Percentiles rank a stretch among this genome's conserved stretches.
phyloP scores from a whole-genome alignment of 225 moss, liverwort and hornwort genomes.

The Bryum argenteum region DNA sequence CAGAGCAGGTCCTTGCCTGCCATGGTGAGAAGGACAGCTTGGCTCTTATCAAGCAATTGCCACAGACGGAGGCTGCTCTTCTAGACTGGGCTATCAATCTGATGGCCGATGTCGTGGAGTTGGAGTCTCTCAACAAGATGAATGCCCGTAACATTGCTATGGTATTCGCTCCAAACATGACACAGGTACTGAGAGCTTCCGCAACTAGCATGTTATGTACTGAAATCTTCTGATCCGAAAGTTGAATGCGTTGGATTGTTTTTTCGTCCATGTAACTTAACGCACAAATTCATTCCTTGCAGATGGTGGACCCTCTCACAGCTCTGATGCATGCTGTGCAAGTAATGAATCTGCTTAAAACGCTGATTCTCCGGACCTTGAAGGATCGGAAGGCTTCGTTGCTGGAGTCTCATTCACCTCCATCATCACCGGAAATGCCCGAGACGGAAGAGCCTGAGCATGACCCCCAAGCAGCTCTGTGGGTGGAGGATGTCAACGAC shows the following conservation, averaged over 20 bases:
- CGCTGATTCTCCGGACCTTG: slow-evolving; percentile 75
- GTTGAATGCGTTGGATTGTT: background rate
- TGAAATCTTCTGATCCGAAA: background rate
- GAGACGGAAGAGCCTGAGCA: slow-evolving; percentile 72
- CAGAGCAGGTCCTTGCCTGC: slow-evolving; percentile 97
- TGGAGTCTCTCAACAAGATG: slow-evolving; percentile 92
- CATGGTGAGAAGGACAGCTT: slow-evolving; percentile 90
- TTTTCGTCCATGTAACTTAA: background rate
- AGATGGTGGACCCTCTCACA: slow-evolving; percentile 97
- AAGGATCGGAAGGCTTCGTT: slow-evolving; percentile 82
- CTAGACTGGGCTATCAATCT: slow-evolving; percentile 93
- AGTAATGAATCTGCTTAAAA: slow-evolving; percentile 97
- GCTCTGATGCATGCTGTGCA: slow-evolving; percentile 98
- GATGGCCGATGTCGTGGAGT: slow-evolving; percentile 96
- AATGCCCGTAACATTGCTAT: slow-evolving; percentile 97
- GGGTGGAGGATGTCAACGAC: slow-evolving; percentile 37
- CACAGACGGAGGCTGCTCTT: slow-evolving; percentile 89
- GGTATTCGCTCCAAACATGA: slow-evolving; percentile 99
- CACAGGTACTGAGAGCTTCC: slow-evolving; percentile 64
- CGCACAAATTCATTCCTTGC: slow-evolving; percentile 23
- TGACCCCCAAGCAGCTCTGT: slow-evolving; percentile 56
- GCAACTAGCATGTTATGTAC: background rate
- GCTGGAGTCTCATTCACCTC: slow-evolving; percentile 74
- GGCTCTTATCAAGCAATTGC: slow-evolving; percentile 80
- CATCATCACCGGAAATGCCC: slow-evolving; percentile 76